Percentiles rank a stretch among this genome's conserved stretches.
Conservation (phyloP, 1,284 basidiomycete genomes). For the Phlebopus sp. region DNA sequence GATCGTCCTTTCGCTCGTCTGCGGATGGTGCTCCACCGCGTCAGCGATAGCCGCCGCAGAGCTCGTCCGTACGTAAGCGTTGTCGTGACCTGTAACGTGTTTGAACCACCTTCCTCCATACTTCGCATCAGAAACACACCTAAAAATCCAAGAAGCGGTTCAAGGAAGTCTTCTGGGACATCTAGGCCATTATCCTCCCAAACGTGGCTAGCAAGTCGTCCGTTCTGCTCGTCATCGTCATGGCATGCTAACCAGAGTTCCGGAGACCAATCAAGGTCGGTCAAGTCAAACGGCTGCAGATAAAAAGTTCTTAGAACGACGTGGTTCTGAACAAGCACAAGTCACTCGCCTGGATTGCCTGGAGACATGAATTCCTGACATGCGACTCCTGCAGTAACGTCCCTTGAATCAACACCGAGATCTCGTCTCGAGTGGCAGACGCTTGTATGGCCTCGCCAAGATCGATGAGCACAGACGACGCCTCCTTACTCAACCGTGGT, state of each 20-base stretch:
- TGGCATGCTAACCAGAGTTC: slow-evolving; percentile 90
- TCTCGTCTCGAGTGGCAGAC: slow-evolving; percentile 64
- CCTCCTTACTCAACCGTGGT: slow-evolving; percentile 83
- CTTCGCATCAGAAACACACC: slow-evolving; percentile 43
- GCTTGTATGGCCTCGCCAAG: slow-evolving; percentile 80
- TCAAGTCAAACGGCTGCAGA: slow-evolving; percentile 94
- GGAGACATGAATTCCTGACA: slow-evolving; percentile 88
- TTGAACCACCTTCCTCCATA: neutral
- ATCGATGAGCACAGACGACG: slow-evolving; percentile 80
- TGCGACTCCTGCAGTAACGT: slow-evolving; percentile 87
- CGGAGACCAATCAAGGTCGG: slow-evolving; percentile 90
- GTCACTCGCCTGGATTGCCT: slow-evolving; percentile 73
- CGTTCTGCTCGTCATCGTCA: slow-evolving; percentile 92
- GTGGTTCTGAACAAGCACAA: slow-evolving; percentile 79
- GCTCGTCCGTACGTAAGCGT: slow-evolving; percentile 78
- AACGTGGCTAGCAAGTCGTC: slow-evolving; percentile 74
- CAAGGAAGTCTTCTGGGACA: slow-evolving; percentile 73
- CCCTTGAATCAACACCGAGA: slow-evolving; percentile 66
- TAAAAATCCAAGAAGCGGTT: slow-evolving; percentile 65
- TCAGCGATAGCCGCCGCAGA: slow-evolving; percentile 77
- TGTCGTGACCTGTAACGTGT: slow-evolving; percentile 63
- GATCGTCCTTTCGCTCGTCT: slow-evolving; percentile 52
- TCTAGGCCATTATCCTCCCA: slow-evolving; percentile 99
- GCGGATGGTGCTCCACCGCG: slow-evolving; percentile 74
- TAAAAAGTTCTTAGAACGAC: slow-evolving; percentile 5